These are phyloP conservation scores for Haplographium delicatum DNA, from an alignment of 495 filamentous ascomycete species.

Conservation along the genomic window DNA sequence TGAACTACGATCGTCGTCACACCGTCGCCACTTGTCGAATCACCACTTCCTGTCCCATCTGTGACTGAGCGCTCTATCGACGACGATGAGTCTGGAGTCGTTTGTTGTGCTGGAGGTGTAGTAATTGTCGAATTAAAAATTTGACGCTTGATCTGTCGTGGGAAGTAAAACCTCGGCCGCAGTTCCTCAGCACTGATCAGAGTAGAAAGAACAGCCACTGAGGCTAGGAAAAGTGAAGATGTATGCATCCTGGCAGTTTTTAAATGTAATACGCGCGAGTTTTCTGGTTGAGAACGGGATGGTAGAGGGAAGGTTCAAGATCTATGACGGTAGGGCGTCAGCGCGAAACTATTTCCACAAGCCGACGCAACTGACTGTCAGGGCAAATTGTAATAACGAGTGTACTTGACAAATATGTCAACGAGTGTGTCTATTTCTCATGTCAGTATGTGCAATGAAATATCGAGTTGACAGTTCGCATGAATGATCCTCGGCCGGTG, in stretches of 20 bases:
- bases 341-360: too few relatives aligned
- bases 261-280: constrained; percentile 17
- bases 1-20: constrained; percentile 17
- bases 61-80: constrained; percentile 18
- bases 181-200: constrained; percentile 40
- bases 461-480: constrained; percentile 28
- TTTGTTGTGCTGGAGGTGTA: constrained; percentile 19
- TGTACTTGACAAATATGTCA: constrained; percentile 59
- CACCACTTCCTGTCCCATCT: constrained; percentile 10
- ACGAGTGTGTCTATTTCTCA: constrained; percentile 43
- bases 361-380: constrained; percentile 38
- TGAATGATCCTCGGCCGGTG: constrained; percentile 25
- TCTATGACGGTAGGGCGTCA: constrained; percentile 27
- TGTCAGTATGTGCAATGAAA: constrained; percentile 28
- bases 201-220: constrained; percentile 45
- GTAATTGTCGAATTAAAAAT: constrained; percentile 42
- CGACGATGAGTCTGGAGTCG: constrained; percentile 10
- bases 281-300: constrained; percentile 17
- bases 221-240: constrained; percentile 43
- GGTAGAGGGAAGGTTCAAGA: constrained; percentile 15
- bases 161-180: constrained; percentile 54
- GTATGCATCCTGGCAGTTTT: constrained; percentile 32
- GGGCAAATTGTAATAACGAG: constrained; percentile 48
- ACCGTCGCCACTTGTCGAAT: constrained; percentile 1
- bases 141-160: constrained; percentile 53